Base-by-base conservation (phyloP, 768 basidiomycete genomes). In the Boletus fagicola region DNA sequence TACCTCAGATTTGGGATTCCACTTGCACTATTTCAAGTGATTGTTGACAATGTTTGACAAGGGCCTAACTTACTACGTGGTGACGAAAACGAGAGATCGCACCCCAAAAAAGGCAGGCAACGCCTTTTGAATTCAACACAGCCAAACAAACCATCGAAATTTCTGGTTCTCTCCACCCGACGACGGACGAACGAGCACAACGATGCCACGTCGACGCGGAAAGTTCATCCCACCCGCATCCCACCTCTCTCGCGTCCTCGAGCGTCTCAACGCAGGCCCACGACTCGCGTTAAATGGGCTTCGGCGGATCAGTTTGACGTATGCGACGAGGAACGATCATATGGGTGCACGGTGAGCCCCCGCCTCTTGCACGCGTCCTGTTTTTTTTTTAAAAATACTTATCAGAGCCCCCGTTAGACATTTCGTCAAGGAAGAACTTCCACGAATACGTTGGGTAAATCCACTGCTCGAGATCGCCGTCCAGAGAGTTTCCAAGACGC, bases 371-470 rank as follows among this genome's bases (percentile, higher is more conserved):
- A 5, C 12, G n/a, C 3, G n/a, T n/a, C n/a, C 3, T 6, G 11
- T 20, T 15, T 5, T 35, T 13, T n/a, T 31, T 30, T 15, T n/a
- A n/a, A n/a, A n/a, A 1, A 13, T 35, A 15, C 15, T 15, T 5
- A 18, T 18, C 24, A 0, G 16, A 16, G 18, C 2, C 8, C 24
- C n/a, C 8, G 22, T 28, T 56, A 90, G 91, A 45, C 85, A 90
- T 75, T 92, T 93, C 61, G 79, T 88, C 39, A 89, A 88, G 66
- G 84, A 92, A 40, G 80, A 88, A n/a, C 73, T 93, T 0, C 88
- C 88, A 1, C 78, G 88, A 31, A 88, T 93, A 76, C 86, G 83
- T 12, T 91, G 82, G 69, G 86, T 83, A 1, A 92, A 93, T 64
- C 90, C 90, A 0, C 68, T 76, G 9, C 64, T 92, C 26, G 75